Evolutionary conservation across 352 stramenopile genomes (phyloP).

Genomic region (Globisporangium okanoganense): DNA sequence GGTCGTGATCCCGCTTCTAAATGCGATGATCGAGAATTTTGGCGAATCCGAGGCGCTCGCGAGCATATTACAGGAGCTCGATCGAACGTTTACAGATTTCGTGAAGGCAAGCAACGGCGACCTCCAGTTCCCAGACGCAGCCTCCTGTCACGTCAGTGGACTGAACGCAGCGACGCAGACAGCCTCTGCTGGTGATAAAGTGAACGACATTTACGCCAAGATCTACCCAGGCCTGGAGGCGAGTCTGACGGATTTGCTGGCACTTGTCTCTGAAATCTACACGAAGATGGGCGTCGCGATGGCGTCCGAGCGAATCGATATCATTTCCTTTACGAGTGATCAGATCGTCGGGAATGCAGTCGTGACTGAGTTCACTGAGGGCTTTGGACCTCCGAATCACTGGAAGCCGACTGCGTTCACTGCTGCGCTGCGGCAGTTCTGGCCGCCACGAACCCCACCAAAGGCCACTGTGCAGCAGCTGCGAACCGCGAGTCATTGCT

Average conservation of each 20-base stretch:
- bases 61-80: constrained; percentile 23
- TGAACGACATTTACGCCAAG: constrained; percentile 33
- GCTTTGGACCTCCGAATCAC: constrained; percentile 17
- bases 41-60: constrained; percentile 18
- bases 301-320: constrained; percentile 10
- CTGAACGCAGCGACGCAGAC: background rate
- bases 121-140: constrained; percentile 37
- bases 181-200: constrained; percentile 14
- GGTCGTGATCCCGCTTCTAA: constrained; percentile 29
- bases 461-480: constrained; percentile 18
- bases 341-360: constrained; percentile 28
- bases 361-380: constrained; percentile 21
- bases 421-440: constrained; percentile 33
- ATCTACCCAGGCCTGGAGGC: constrained; percentile 27
- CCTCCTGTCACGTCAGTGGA: constrained; percentile 28
- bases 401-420: constrained; percentile 31
- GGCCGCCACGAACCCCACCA: constrained; percentile 35
- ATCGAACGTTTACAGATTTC: constrained; percentile 27
- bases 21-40: constrained; percentile 25
- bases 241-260: constrained; percentile 23
- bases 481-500: constrained; percentile 31
- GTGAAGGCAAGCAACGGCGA: constrained; percentile 26
- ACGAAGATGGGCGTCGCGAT: constrained; percentile 21
- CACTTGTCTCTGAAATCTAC: constrained; percentile 15
- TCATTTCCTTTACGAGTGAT: constrained; percentile 10